Conservation (phyloP, 768 basidiomycete genomes). For the Pholiota microspora region DNA sequence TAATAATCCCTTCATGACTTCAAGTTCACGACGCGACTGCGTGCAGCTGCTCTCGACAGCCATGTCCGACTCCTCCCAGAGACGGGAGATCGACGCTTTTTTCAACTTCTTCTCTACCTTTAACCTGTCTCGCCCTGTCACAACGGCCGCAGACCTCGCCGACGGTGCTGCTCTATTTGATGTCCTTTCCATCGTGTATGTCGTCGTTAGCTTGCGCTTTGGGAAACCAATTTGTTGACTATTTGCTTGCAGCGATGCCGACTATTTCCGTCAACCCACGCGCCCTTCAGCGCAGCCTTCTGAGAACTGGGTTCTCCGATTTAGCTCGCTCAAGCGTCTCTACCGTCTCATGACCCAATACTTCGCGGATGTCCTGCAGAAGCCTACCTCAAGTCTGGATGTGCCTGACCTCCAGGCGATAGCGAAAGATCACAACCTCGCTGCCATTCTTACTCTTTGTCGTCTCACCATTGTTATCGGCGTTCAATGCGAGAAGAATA, state of each 20-base stretch:
- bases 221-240: background rate
- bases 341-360: constrained; percentile 90
- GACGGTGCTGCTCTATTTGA: constrained; percentile 79
- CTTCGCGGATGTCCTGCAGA: constrained; percentile 79
- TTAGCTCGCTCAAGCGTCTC: constrained; percentile 78
- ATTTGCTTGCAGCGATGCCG: constrained; percentile 55
- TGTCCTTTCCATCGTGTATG: constrained; percentile 75
- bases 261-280: constrained; percentile 69
- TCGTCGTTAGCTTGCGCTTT: constrained; percentile 10
- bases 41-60: background rate
- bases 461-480: constrained; percentile 82
- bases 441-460: constrained; percentile 72
- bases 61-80: constrained; percentile 38
- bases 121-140: constrained; percentile 60
- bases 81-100: constrained; percentile 77
- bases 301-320: constrained; percentile 90
- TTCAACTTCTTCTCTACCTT: constrained; percentile 79
- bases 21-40: too few species aligned
- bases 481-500: constrained; percentile 86
- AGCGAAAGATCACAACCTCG: constrained; percentile 69
- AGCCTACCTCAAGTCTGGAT: constrained; percentile 72
- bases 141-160: constrained; percentile 66
- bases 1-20: constrained; percentile 1
- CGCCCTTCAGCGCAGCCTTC: constrained; percentile 60
- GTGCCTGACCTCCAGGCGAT: constrained; percentile 88